These are phyloP conservation scores for Apiospora aurea DNA, from an alignment of 2,329 filamentous ascomycete genomes.

Conservation along the genomic window DNA sequence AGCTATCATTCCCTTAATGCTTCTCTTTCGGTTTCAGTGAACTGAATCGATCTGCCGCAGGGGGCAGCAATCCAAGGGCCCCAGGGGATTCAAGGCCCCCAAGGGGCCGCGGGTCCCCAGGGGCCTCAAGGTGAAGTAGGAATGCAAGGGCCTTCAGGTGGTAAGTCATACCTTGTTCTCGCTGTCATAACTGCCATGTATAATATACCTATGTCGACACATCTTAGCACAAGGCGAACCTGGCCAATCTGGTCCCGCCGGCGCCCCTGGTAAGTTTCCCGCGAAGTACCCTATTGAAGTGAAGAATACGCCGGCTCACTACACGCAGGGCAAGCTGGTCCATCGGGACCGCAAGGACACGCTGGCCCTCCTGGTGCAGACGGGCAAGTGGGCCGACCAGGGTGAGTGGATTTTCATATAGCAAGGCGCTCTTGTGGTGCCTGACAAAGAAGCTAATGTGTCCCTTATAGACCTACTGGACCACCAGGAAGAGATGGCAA, in stretches of 20 bases:
- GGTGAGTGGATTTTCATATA: neutral
- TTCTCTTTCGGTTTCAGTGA: neutral
- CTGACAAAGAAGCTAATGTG: neutral
- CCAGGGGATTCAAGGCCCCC: neutral
- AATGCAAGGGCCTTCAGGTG: neutral
- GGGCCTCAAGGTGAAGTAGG: neutral
- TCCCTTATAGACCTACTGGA: neutral
- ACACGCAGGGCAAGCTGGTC: neutral
- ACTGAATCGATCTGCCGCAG: neutral
- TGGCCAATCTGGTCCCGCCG: neutral
- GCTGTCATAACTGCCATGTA: neutral
- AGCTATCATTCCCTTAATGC: neutral
- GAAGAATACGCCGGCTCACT: neutral
- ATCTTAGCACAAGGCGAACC: neutral
- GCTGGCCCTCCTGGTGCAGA: neutral
- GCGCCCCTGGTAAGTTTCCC: neutral
- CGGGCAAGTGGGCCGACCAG: neutral
- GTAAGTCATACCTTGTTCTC: neutral
- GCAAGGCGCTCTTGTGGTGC: too few relatives aligned
- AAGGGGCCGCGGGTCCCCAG: neutral
- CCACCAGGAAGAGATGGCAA: constrained; percentile 7
- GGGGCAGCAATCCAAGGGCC: neutral
- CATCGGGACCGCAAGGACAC: neutral
- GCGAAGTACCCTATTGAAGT: too few relatives aligned
- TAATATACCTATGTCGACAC: neutral